Conservation (phyloP, 1,284 basidiomycete genomes). For the Kalmanozyma brasiliensis region DNA sequence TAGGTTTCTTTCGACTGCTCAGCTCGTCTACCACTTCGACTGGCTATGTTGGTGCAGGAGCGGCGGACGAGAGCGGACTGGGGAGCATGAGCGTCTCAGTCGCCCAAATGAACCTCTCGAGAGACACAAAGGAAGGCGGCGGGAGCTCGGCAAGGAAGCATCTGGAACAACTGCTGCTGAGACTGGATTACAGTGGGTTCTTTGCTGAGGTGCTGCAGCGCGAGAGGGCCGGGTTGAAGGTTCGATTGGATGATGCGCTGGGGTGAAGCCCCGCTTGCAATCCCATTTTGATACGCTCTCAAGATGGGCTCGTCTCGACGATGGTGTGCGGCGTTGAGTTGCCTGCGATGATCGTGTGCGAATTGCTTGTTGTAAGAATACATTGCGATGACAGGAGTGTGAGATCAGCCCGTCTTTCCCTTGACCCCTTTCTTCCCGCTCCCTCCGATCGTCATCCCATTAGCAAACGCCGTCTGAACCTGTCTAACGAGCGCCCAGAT, state of each 20-base stretch:
- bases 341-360: neutral
- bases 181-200: conserved; percentile 87
- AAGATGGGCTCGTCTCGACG: too few relatives aligned
- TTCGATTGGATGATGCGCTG: conserved; percentile 16
- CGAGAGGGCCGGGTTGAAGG: conserved; percentile 11
- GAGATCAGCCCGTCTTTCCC: conserved; percentile 1
- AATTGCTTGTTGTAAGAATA: too few relatives aligned
- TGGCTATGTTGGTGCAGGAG: conserved; percentile 1
- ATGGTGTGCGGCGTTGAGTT: too few relatives aligned
- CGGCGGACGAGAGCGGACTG: conserved; percentile 26
- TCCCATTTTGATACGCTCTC: too few relatives aligned
- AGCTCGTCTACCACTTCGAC: conserved; percentile 11
- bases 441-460: conserved; percentile 30
- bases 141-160: conserved; percentile 75
- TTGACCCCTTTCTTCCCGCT: neutral
- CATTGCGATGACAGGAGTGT: neutral
- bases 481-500: conserved; percentile 68
- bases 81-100: conserved; percentile 30
- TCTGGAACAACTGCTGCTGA: conserved; percentile 81
- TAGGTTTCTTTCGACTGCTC: conserved; percentile 40
- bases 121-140: conserved; percentile 1
- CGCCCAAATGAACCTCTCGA: conserved; percentile 16
- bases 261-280: too few relatives aligned
- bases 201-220: conserved; percentile 68
- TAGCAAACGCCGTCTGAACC: conserved; percentile 62